Evolutionary conservation across 345 rosid genomes (phyloP).

Genomic region (Corchorus olitorius): DNA sequence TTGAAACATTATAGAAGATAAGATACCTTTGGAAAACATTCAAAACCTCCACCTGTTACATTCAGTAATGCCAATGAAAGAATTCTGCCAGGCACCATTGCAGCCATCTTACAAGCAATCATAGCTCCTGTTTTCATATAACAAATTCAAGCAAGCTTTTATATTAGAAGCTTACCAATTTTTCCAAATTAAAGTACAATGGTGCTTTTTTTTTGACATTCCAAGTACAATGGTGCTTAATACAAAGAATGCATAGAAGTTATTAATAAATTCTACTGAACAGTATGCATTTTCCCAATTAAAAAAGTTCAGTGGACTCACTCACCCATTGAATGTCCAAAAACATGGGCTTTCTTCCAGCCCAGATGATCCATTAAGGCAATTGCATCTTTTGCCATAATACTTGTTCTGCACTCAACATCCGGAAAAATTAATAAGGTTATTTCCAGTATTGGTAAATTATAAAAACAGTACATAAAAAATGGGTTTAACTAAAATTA

Average conservation of each 20-base stretch:
- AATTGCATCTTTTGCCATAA: slow-evolving; percentile 91
- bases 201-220: too few species aligned
- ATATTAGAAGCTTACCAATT: background rate
- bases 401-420: slow-evolving; percentile 62
- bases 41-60: slow-evolving; percentile 96
- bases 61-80: slow-evolving; percentile 85
- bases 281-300: background rate
- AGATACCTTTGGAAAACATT: slow-evolving; percentile 91
- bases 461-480: background rate
- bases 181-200: background rate
- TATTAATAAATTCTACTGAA: background rate
- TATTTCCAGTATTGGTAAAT: background rate
- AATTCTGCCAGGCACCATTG: slow-evolving; percentile 80
- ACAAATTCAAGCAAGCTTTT: slow-evolving; percentile 13
- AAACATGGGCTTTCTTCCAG: slow-evolving; percentile 78
- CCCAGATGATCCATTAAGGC: slow-evolving; percentile 85
- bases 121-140: slow-evolving; percentile 69
- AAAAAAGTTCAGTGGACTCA: slow-evolving; percentile 1
- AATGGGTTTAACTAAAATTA: background rate
- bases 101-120: slow-evolving; percentile 95
- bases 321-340: slow-evolving; percentile 98
- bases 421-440: background rate
- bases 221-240: background rate
- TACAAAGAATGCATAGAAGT: background rate
- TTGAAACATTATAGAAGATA: background rate